Evolutionary conservation across 768 basidiomycete species (phyloP).

Genomic region (Pisolithus albus): DNA sequence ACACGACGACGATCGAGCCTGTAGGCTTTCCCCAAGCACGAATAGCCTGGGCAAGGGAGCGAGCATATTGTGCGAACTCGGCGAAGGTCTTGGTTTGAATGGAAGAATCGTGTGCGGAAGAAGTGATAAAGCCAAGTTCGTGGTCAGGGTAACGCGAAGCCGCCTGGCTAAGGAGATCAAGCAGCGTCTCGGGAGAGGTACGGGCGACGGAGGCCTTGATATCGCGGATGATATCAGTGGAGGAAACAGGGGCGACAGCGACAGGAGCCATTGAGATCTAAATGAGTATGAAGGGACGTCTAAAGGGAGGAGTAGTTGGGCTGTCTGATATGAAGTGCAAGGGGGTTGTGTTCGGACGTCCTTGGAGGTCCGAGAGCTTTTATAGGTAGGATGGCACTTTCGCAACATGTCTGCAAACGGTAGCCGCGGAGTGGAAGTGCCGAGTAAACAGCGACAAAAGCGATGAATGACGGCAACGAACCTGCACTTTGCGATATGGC

Average conservation of each 20-base stretch:
- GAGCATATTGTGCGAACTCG: conserved; percentile 8
- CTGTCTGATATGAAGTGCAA: conserved; percentile 1
- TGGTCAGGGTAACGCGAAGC: conserved; percentile 3
- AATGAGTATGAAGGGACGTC: neutral
- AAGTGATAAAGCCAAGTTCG: conserved; percentile 7
- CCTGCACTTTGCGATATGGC: neutral
- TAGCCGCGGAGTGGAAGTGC: neutral
- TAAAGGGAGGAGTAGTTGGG: neutral
- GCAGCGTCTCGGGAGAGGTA: conserved; percentile 1
- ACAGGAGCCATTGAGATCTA: conserved; percentile 12
- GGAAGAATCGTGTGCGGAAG: conserved; percentile 11
- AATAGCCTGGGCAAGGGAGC: conserved; percentile 8
- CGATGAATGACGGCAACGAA: neutral
- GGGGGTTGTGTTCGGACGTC: conserved; percentile 3
- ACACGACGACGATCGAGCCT: conserved; percentile 12
- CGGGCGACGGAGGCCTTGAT: conserved; percentile 4
- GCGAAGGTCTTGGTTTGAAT: conserved; percentile 6
- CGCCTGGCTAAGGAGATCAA: conserved; percentile 8
- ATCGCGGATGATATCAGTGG: conserved; percentile 6
- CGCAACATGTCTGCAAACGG: neutral
- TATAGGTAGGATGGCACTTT: conserved; percentile 11
- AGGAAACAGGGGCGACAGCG: conserved; percentile 7
- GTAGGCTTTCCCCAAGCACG: conserved; percentile 6
- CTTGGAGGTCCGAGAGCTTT: conserved; percentile 7
- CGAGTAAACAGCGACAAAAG: conserved; percentile 1